phyloP scores from a whole-genome alignment of 768 basidiomycete species.

The Trametes cingulata region DNA sequence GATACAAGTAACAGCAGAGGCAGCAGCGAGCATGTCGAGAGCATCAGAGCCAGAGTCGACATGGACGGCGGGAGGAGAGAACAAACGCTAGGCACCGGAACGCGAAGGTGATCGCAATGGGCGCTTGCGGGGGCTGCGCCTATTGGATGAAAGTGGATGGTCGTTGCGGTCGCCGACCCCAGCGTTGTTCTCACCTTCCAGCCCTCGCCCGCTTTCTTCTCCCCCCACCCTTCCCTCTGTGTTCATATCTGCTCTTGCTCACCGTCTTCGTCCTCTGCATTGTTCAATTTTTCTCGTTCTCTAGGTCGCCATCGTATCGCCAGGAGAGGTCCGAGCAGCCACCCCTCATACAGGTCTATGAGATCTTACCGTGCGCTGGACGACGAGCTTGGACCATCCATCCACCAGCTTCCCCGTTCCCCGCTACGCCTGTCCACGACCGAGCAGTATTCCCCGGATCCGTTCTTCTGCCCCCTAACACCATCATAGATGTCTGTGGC shows the following conservation, averaged over 20 bases:
- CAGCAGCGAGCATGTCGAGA: not conserved
- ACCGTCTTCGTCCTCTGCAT: conserved; percentile 1
- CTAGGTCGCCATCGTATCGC: not conserved
- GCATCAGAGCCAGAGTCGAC: not conserved
- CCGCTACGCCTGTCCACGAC: conserved; percentile 4
- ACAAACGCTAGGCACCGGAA: conserved; percentile 4
- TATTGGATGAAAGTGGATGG: conserved; percentile 2
- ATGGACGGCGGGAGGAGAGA: not conserved
- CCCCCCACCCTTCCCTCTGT: conserved; percentile 4
- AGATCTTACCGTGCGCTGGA: conserved; percentile 19
- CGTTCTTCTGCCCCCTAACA: not conserved
- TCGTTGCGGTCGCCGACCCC: conserved; percentile 11
- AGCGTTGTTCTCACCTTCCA: conserved; percentile 12
- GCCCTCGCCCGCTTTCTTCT: not conserved
- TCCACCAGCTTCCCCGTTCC: not conserved
- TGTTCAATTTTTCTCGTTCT: conserved; percentile 1
- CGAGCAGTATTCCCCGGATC: not conserved
- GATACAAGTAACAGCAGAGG: not conserved
- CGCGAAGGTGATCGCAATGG: conserved; percentile 5
- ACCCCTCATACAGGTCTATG: conserved; percentile 21
- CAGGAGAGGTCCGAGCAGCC: conserved; percentile 16
- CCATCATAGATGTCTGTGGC: conserved; percentile 28
- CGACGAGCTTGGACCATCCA: conserved; percentile 15
- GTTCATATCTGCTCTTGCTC: conserved; percentile 10
- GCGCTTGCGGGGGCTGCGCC: not conserved